Evolutionary conservation across 2,329 filamentous ascomycete genomes (phyloP), one percentile per base, ranked within the genome.

Genomic region (Colletotrichum eleusines): DNA sequence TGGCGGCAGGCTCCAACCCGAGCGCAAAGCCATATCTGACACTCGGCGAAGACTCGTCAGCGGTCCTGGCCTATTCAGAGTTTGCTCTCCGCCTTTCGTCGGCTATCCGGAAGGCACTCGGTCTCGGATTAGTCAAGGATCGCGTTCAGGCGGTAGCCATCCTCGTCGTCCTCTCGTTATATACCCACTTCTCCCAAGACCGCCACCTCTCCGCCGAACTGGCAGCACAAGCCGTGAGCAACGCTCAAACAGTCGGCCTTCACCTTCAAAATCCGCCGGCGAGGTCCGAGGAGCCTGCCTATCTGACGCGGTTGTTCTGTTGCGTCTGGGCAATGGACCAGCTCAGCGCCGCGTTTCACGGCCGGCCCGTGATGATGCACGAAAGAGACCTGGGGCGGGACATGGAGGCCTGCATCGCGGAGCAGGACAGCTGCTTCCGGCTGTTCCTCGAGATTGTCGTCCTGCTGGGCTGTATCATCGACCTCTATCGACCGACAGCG

Each of bases 161-260:
- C 3, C 83, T 84, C 53, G 74, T 81, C n/a, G 71, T 76, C 6
- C 78, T 83, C 35, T 79, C 79, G 1, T 55, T 74, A 0, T 69
- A 64, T 23, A 66, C 73, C 2, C 65, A 73, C 40, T 73, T 66
- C 35, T 69, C 69, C 40, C 59, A 59, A 18, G 73, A 74, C 42
- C 72, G 68, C 3, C 72, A 74, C 40, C 54, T 73, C 7, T 69
- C 73, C 12, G 64, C 71, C 18, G 73, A 74, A 23, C 51, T 74
- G 23, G 69, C 74, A 18, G 74, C 74, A 8, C 75, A 76, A 61
- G 73, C 74, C 12, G 72, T 76, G 6, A 74, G 69, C 11, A 73
- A 75, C 31, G 72, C 74, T n/a, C 75, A 74, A 54, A 76, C 74
- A 1, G 69, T 76, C 31, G 75, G 74, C 1, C 75, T 76, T 23